Evolutionary conservation across 306 rosid genomes (phyloP).

Genomic region (Coriaria nepalensis): DNA sequence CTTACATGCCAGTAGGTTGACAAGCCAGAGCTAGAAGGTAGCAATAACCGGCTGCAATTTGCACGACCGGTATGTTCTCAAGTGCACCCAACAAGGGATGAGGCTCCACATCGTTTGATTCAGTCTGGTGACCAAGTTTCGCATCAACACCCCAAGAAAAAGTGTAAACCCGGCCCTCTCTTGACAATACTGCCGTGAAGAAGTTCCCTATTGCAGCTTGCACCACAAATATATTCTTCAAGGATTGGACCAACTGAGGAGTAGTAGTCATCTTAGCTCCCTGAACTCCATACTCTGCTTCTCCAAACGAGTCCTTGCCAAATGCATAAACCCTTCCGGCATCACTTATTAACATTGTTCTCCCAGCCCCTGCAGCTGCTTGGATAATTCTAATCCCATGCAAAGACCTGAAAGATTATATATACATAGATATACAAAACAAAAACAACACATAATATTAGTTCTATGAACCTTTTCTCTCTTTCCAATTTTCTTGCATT

Average conservation of each 20-base stretch:
- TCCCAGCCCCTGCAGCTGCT: slow-evolving; percentile 82
- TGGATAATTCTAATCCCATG: slow-evolving; percentile 81
- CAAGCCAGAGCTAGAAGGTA: slow-evolving; percentile 91
- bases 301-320: slow-evolving; percentile 87
- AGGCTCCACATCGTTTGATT: slow-evolving; percentile 60
- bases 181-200: slow-evolving; percentile 83
- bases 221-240: slow-evolving; percentile 76
- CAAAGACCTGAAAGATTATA: slow-evolving; percentile 66
- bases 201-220: slow-evolving; percentile 94
- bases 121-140: slow-evolving; percentile 81
- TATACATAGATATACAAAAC: slow-evolving; percentile 19
- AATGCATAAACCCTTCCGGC: slow-evolving; percentile 69
- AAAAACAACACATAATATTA: too few relatives aligned
- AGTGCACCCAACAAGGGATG: slow-evolving; percentile 70
- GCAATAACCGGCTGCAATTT: slow-evolving; percentile 96
- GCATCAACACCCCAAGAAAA: slow-evolving; percentile 81
- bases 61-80: slow-evolving; percentile 78
- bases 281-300: slow-evolving; percentile 58
- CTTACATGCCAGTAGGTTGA: slow-evolving; percentile 92
- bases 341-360: slow-evolving; percentile 89
- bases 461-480: slow-evolving; percentile 6
- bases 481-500: slow-evolving; percentile 21
- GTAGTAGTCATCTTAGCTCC: slow-evolving; percentile 41
- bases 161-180: slow-evolving; percentile 87
- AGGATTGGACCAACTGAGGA: slow-evolving; percentile 66